Conservation (phyloP, 352 stramenopile genomes). For the Globisporangium paroecandrum region DNA sequence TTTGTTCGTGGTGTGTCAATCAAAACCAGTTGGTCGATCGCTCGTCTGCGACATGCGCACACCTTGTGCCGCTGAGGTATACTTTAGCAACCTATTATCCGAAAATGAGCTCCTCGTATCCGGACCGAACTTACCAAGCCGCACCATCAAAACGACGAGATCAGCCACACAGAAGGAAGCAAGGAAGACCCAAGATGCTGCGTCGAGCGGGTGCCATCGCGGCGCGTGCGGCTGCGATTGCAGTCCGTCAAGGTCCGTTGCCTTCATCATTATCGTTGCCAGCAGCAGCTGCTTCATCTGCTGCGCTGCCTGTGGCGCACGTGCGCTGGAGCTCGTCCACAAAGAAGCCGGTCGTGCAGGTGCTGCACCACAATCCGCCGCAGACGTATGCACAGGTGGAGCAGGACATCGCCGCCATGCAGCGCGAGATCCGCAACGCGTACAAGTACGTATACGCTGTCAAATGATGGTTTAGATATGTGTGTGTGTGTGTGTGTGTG, state of each 20-base stretch:
- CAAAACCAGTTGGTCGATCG: background rate
- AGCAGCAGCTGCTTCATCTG: background rate
- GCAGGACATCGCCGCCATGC: conserved; percentile 76
- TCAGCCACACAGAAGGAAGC: background rate
- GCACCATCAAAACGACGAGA: conserved; percentile 16
- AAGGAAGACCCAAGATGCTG: conserved; percentile 3
- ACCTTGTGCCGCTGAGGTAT: background rate
- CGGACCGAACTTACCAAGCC: background rate
- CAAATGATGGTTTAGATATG: too few relatives aligned
- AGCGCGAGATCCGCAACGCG: conserved; percentile 76
- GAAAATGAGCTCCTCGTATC: background rate
- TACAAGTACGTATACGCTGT: conserved; percentile 53
- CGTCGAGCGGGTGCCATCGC: conserved; percentile 1
- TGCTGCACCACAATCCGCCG: conserved; percentile 56
- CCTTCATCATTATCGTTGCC: background rate
- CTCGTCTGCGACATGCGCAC: background rate
- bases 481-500: background rate
- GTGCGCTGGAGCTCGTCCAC: conserved; percentile 16
- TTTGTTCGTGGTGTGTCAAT: background rate
- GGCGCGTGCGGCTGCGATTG: background rate
- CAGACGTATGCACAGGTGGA: conserved; percentile 67
- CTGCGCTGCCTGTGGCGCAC: background rate
- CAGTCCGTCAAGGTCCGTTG: background rate
- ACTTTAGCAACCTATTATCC: background rate
- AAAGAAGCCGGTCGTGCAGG: conserved; percentile 41